Percentiles rank a stretch among this genome's conserved stretches.
Evolutionary conservation across 177 flowering plant genomes (phyloP).

Genomic region (Vitis hybrid): DNA sequence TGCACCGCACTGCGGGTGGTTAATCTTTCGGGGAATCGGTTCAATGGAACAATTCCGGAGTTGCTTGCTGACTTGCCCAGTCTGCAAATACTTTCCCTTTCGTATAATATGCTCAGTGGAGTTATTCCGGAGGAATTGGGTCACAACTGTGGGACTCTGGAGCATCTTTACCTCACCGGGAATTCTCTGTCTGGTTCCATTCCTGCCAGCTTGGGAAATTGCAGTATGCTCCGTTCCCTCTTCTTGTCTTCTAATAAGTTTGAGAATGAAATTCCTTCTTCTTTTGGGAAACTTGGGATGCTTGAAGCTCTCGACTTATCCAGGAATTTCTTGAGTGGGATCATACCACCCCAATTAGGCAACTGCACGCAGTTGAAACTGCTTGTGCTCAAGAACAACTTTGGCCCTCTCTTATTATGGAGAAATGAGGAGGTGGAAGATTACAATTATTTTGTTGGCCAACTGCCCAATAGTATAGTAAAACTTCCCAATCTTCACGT

Average conservation of each 20-base stretch:
- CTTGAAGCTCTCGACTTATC: neutral
- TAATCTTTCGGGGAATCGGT: neutral
- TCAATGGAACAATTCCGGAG: neutral
- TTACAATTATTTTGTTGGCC: neutral
- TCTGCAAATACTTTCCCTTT: neutral
- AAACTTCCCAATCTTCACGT: neutral
- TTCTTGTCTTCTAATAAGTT: neutral
- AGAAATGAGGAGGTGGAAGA: neutral
- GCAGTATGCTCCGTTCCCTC: neutral
- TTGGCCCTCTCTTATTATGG: neutral
- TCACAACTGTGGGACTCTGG: neutral
- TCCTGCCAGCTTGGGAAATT: neutral
- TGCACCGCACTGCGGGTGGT: neutral
- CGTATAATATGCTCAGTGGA: neutral
- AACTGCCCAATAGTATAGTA: neutral
- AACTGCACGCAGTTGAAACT: neutral
- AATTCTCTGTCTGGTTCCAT: neutral
- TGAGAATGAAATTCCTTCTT: neutral
- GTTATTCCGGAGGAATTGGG: neutral
- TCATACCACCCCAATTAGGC: neutral
- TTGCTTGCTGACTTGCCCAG: neutral
- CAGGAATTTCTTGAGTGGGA: neutral
- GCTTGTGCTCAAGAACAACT: neutral
- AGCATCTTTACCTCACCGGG: neutral
- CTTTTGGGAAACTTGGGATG: slow-evolving; percentile 1